Evolutionary conservation across 2,329 filamentous ascomycete genomes (phyloP).

Genomic region (Aspergillus puulaauensis): DNA sequence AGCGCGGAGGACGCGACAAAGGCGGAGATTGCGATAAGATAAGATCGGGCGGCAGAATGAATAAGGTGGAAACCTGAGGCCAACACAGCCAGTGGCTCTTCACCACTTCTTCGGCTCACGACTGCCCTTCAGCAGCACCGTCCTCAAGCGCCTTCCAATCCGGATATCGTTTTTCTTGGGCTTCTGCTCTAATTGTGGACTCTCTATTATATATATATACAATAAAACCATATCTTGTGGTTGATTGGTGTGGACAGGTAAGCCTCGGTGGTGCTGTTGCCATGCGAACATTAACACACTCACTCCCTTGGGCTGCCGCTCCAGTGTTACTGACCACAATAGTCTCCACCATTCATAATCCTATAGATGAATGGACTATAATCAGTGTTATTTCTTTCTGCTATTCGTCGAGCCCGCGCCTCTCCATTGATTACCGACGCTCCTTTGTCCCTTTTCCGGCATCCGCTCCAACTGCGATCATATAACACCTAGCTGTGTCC

Average conservation of each 20-base stretch:
- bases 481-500: not conserved
- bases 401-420: conserved; percentile 2
- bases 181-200: not conserved
- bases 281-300: conserved; percentile 15
- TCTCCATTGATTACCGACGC: conserved; percentile 7
- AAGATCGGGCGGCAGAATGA: conserved; percentile 24
- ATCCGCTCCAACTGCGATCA: not conserved
- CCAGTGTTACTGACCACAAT: conserved; percentile 12
- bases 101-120: conserved; percentile 4
- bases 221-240: not conserved
- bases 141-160: not conserved
- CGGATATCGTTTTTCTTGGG: not conserved
- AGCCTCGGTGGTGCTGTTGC: conserved; percentile 8
- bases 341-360: conserved; percentile 10
- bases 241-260: conserved; percentile 7
- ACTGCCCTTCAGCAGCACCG: not conserved
- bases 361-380: conserved; percentile 11
- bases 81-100: conserved; percentile 10
- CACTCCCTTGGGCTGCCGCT: conserved; percentile 17
- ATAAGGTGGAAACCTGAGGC: conserved; percentile 11
- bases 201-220: conserved; percentile 2
- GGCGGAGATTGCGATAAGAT: conserved; percentile 41
- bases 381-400: not conserved
- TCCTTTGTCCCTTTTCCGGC: conserved; percentile 4
- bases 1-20: conserved; percentile 16